These are phyloP conservation scores for Yamadazyma insecticola DNA, from an alignment of 805 yeast species.

Conservation along the genomic window DNA sequence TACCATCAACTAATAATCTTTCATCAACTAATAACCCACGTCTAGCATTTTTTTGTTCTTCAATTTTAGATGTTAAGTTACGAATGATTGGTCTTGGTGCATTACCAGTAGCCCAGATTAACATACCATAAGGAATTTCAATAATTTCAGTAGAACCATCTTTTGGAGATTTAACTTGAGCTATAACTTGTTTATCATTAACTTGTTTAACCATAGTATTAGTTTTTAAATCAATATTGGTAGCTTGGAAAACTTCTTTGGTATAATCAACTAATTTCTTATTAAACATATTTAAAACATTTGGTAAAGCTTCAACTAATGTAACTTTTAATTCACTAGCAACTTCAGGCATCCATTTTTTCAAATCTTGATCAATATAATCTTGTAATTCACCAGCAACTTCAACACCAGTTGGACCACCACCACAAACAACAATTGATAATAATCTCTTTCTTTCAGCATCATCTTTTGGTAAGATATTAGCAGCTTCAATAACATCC, in stretches of 20 bases:
- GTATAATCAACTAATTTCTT: slow-evolving; percentile 72
- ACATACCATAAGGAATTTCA: slow-evolving; percentile 82
- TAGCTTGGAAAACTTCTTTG: slow-evolving; percentile 62
- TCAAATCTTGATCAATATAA: slow-evolving; percentile 86
- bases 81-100: slow-evolving; percentile 76
- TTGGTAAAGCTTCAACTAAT: slow-evolving; percentile 86
- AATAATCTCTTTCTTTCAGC: slow-evolving; percentile 81
- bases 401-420: slow-evolving; percentile 99
- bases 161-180: slow-evolving; percentile 55
- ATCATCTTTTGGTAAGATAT: slow-evolving; percentile 66
- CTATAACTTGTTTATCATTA: slow-evolving; percentile 63
- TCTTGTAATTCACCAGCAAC: slow-evolving; percentile 96
- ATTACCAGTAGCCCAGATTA: slow-evolving; percentile 98
- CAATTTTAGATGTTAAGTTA: slow-evolving; percentile 61
- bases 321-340: slow-evolving; percentile 79
- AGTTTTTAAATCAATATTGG: slow-evolving; percentile 69
- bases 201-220: slow-evolving; percentile 89
- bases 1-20: slow-evolving; percentile 75
- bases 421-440: slow-evolving; percentile 91
- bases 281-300: slow-evolving; percentile 75
- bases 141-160: slow-evolving; percentile 59
- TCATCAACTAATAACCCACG: slow-evolving; percentile 89
- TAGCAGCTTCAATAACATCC: slow-evolving; percentile 87
- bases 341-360: slow-evolving; percentile 84
- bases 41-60: slow-evolving; percentile 78